A percentile compares a stretch with the other conserved stretches of the same genome.
phyloP scores from a whole-genome alignment of 2,329 filamentous ascomycete genomes.

The Cladosporium sp. region DNA sequence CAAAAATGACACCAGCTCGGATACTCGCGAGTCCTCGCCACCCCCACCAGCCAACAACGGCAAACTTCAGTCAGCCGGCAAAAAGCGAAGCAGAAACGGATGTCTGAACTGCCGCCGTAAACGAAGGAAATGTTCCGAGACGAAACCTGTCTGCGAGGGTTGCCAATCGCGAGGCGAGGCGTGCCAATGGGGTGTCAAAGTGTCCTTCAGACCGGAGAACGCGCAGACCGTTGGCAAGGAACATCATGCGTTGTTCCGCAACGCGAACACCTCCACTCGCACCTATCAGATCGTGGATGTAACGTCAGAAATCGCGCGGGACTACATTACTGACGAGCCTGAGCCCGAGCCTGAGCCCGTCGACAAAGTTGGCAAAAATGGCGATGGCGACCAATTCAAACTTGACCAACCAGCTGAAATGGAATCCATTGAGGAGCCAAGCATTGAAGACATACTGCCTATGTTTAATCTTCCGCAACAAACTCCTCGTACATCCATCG shows the following conservation, averaged over 20 bases:
- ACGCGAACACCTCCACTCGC: conserved; percentile 18
- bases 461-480: conserved; percentile 9
- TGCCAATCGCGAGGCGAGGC: conserved; percentile 27
- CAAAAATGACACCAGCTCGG: neutral
- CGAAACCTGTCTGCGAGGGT: conserved; percentile 29
- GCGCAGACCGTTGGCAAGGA: conserved; percentile 25
- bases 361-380: conserved; percentile 10
- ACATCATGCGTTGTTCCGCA: conserved; percentile 24
- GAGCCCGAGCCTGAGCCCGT: conserved; percentile 1
- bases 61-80: conserved; percentile 23
- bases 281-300: conserved; percentile 29
- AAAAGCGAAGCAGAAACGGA: conserved; percentile 31
- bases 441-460: conserved; percentile 6
- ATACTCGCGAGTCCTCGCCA: conserved; percentile 8
- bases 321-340: conserved; percentile 20
- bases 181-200: conserved; percentile 29
- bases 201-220: conserved; percentile 28
- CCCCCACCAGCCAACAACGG: conserved; percentile 10
- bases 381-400: neutral
- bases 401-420: neutral
- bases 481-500: conserved; percentile 7
- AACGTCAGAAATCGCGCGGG: conserved; percentile 28
- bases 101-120: conserved; percentile 33
- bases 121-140: conserved; percentile 30
- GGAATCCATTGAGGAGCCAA: neutral